These are phyloP conservation scores for Podosphaera fusca DNA, from an alignment of 2,329 filamentous ascomycete species.

Conservation along the genomic window DNA sequence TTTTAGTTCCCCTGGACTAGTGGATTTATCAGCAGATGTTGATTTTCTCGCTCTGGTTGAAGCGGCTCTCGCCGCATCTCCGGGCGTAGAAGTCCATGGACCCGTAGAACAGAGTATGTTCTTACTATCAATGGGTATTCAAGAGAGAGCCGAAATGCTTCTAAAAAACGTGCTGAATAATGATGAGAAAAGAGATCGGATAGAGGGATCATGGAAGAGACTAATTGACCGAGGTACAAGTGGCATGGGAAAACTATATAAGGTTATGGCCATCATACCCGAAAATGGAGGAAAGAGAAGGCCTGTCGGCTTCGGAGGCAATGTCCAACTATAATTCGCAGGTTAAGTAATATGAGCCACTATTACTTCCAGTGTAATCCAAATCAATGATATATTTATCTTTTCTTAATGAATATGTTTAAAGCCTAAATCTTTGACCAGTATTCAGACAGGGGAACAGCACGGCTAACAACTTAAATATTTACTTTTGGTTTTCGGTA, in stretches of 20 bases:
- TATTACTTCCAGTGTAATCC: too few relatives aligned
- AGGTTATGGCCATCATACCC: constrained; percentile 74
- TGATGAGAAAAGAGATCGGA: constrained; percentile 29
- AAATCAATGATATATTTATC: too few relatives aligned
- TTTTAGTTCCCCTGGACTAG: constrained; percentile 55
- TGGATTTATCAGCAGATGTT: constrained; percentile 80
- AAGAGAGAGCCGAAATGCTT: constrained; percentile 49
- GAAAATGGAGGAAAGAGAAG: constrained; percentile 49
- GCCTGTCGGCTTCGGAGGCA: constrained; percentile 82
- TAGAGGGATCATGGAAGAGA: constrained; percentile 57
- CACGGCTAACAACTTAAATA: too few relatives aligned
- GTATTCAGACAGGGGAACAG: too few relatives aligned
- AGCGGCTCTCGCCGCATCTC: constrained; percentile 48
- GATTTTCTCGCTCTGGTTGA: constrained; percentile 80
- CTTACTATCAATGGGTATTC: constrained; percentile 59
- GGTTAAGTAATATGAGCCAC: too few relatives aligned
- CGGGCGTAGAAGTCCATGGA: constrained; percentile 74
- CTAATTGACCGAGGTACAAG: constrained; percentile 61
- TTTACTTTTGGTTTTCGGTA: too few relatives aligned
- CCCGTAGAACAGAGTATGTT: constrained; percentile 72
- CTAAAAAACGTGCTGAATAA: constrained; percentile 23
- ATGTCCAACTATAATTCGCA: constrained; percentile 12
- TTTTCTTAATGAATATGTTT: too few relatives aligned
- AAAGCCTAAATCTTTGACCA: too few relatives aligned
- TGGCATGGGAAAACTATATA: constrained; percentile 90